These are phyloP conservation scores for Eremothecium cymbalariae DNA, from an alignment of 1,139 yeast species.

Conservation along the genomic window DNA sequence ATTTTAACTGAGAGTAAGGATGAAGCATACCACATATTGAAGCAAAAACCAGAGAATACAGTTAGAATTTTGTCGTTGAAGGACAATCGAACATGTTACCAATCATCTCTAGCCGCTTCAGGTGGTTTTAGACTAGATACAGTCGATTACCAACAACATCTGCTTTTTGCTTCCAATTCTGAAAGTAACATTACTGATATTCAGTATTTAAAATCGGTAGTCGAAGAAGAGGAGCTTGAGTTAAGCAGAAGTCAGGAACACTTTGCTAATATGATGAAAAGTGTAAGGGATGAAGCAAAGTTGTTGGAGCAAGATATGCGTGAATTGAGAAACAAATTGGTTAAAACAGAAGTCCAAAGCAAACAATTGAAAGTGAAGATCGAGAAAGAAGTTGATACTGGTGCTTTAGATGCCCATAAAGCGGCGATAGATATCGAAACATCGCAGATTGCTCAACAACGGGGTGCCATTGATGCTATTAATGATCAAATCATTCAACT, in stretches of 20 bases:
- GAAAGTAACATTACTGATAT: not conserved
- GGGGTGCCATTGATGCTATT: slow-evolving; percentile 25
- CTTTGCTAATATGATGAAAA: slow-evolving; percentile 14
- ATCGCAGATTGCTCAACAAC: slow-evolving; percentile 25
- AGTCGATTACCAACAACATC: slow-evolving; percentile 35
- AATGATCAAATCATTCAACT: slow-evolving; percentile 21
- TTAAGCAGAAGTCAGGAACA: slow-evolving; percentile 15
- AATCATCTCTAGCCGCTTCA: slow-evolving; percentile 33
- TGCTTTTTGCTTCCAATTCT: slow-evolving; percentile 9
- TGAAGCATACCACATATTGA: slow-evolving; percentile 44
- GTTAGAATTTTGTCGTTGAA: slow-evolving; percentile 40
- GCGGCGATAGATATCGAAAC: slow-evolving; percentile 28
- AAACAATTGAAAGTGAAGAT: slow-evolving; percentile 20
- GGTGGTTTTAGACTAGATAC: slow-evolving; percentile 55
- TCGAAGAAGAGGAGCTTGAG: slow-evolving; percentile 22
- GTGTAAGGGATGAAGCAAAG: slow-evolving; percentile 11
- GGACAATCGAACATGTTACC: slow-evolving; percentile 40
- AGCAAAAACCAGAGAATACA: slow-evolving; percentile 37
- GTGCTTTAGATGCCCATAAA: slow-evolving; percentile 31
- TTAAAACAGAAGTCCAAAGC: slow-evolving; percentile 18
- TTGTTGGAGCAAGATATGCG: slow-evolving; percentile 11
- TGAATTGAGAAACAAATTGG: slow-evolving; percentile 9
- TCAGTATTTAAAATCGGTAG: slow-evolving; percentile 9
- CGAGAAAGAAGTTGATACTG: slow-evolving; percentile 35
- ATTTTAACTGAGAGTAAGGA: slow-evolving; percentile 45